phyloP scores from a whole-genome alignment of 441 rosid species.

The Hura crepitans region DNA sequence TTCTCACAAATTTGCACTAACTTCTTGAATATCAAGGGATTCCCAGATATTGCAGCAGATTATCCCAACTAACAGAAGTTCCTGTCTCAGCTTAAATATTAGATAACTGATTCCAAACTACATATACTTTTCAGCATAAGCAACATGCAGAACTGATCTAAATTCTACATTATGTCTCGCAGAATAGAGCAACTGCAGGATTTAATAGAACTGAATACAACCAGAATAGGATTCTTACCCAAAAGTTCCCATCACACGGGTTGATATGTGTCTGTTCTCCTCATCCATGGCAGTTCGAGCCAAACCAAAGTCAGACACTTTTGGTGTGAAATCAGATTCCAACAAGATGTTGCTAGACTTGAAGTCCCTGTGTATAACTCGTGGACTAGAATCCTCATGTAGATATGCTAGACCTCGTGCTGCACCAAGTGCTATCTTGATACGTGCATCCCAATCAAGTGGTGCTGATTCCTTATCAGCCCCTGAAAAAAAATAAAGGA shows the following conservation, averaged over 20 bases:
- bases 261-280: conserved; percentile 80
- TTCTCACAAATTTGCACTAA: neutral
- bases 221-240: conserved; percentile 43
- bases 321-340: conserved; percentile 88
- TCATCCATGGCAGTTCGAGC: conserved; percentile 91
- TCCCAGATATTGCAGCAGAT: too few relatives aligned
- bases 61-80: too few relatives aligned
- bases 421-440: conserved; percentile 91
- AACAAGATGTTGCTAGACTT: conserved; percentile 90
- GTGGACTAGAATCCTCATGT: conserved; percentile 95
- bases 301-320: conserved; percentile 92
- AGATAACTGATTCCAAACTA: too few relatives aligned
- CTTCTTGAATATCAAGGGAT: too few relatives aligned
- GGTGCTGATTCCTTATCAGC: conserved; percentile 68
- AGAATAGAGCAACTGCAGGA: neutral
- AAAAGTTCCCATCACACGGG: conserved; percentile 98
- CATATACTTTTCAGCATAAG: too few relatives aligned
- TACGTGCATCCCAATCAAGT: conserved; percentile 77
- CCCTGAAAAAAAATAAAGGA: conserved; percentile 35
- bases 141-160: too few relatives aligned
- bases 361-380: conserved; percentile 94
- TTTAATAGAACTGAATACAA: neutral
- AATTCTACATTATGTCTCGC: neutral
- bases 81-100: too few relatives aligned
- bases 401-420: conserved; percentile 90